phyloP scores from a whole-genome alignment of 768 basidiomycete genomes.

The Trametes meyenii region DNA sequence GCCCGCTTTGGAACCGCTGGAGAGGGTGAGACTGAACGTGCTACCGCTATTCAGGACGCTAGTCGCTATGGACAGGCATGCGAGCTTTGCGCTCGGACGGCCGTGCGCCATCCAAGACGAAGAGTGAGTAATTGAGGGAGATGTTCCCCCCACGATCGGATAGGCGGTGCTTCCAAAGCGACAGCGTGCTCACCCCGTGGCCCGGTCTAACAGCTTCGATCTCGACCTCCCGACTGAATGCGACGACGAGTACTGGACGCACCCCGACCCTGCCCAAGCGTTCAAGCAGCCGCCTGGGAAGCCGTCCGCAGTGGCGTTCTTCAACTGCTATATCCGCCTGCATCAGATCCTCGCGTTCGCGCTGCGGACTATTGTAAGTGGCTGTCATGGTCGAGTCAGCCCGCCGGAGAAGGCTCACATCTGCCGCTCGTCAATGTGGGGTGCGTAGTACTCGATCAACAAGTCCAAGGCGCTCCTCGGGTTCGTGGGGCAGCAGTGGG shows the following conservation, averaged over 20 bases:
- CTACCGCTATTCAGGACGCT: slow-evolving; percentile 44
- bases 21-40: background rate
- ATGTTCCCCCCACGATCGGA: background rate
- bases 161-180: too few relatives aligned
- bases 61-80: slow-evolving; percentile 47
- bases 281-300: slow-evolving; percentile 68
- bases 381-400: slow-evolving; percentile 8
- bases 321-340: slow-evolving; percentile 66
- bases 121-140: slow-evolving; percentile 50
- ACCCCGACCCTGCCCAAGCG: slow-evolving; percentile 52
- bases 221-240: slow-evolving; percentile 78
- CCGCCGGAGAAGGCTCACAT: background rate
- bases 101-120: slow-evolving; percentile 75
- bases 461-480: slow-evolving; percentile 59
- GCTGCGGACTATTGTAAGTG: slow-evolving; percentile 65
- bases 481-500: slow-evolving; percentile 53
- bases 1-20: background rate
- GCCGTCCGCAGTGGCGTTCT: slow-evolving; percentile 60
- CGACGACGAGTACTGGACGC: slow-evolving; percentile 80
- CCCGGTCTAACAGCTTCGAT: slow-evolving; percentile 55
- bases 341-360: slow-evolving; percentile 72
- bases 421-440: slow-evolving; percentile 4
- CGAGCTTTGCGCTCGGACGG: slow-evolving; percentile 61
- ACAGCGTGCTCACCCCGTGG: background rate
- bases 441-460: slow-evolving; percentile 72